Evolutionary conservation across 108 stramenopile species (phyloP), one percentile per base, ranked within the genome.

Genomic region (Nitzschia palea): DNA sequence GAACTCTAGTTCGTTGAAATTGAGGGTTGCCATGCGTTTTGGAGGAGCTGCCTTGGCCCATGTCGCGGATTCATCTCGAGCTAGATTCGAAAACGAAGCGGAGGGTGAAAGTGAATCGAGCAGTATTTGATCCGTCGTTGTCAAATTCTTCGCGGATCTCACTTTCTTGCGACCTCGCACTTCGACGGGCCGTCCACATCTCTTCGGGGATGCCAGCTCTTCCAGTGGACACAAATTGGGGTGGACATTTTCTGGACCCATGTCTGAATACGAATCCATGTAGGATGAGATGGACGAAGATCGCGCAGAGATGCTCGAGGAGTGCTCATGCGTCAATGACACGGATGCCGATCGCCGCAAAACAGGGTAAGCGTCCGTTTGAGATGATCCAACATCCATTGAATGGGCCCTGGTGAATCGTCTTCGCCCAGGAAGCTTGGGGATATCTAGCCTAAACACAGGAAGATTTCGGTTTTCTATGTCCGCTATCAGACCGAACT

Each of bases 161-260:
- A 45, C 56, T 64, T 68, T 76, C 55, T 76, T 76, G n/a, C 67
- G 57, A 12, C 65, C 59, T 56, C 58, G 57, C 15, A 52, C 8
- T 32, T 53, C 56, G 2, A 44, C 42, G 34, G 44, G 22, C 0
- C n/a, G 20, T 0, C 55, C 64, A 2, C 37, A 44, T 47, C 74
- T 67, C 27, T 76, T 76, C 14, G 74, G 74, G 10, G 74, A 76
- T 1, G 53, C 67, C 40, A 55, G 15, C 27, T 68, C 62, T 44
- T 64, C 54, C 29, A 72, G 43, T 1, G 45, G 44, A n/a, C 47
- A 32, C n/a, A 76, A 57, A 53, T 76, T 76, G 4, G 74, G 74
- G 40, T 76, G 57, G 8, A 47, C 28, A 42, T 76, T 76, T 44
- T 76, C 74, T 3, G 42, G 32, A 47, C 26, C 51, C 9, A 32